Base-by-base conservation (phyloP, 805 yeast species). In the Yamadazyma sp. region DNA sequence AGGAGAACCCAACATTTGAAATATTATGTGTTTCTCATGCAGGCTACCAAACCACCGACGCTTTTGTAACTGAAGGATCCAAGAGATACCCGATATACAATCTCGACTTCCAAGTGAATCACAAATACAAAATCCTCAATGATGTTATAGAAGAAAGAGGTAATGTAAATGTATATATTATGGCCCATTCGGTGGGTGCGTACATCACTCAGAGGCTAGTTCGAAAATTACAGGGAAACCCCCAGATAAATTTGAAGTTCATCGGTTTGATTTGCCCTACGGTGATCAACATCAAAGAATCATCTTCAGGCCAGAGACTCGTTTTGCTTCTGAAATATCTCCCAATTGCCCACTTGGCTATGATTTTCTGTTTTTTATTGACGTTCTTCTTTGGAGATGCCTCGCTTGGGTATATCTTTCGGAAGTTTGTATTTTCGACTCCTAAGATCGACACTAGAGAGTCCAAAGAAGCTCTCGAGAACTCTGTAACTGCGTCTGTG, bases 171-270 rank as follows among this genome's bases (percentile, higher is more conserved):
- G 54, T 82, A 6, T 59, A 63, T 35, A 60, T 82, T 15, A 55
- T 81, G 47, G 82, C 87, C 14, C 95, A 84, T 54, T 83, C 91
- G 0, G 75, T 84, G 10, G 95, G 95, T 1, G 69, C 80, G 5
- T 84, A 75, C 65, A 62, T 84, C 29, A 55, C 67, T 3, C 89
- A 84, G 54, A 55, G 83, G 30, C 64, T 78, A 2, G 63, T 75
- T 1, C 28, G 42, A 1, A 54, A 45, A 10, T 33, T 65, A 20
- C 38, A 52, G 2, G 48, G 47, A 2, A 44, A 50, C 13, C 47
- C 61, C 19, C 44, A 59, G 4, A 32, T 40, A 15, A 31, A 23
- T 4, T 5, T 41, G 16, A 57, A 54, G 35, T 69, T 77, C 38
- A 66, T 75, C 14, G 87, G 88, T 0, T 61, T 84, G 35, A 62